These are phyloP conservation scores for Tricladium varicosporioides DNA, from an alignment of 2,329 filamentous ascomycete genomes.

Conservation along the genomic window DNA sequence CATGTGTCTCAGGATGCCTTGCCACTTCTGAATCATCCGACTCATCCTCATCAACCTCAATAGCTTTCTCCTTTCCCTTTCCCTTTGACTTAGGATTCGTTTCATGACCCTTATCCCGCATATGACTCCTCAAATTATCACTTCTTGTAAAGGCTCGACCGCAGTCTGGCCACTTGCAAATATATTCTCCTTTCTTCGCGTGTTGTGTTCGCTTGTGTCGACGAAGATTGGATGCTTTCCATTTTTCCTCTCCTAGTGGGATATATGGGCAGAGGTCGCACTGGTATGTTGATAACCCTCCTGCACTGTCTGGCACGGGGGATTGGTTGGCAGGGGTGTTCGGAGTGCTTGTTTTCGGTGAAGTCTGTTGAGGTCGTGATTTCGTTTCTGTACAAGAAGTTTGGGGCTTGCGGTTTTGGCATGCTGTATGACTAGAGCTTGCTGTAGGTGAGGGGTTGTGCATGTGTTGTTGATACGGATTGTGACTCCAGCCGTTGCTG, in stretches of 20 bases:
- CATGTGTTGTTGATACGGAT: not conserved
- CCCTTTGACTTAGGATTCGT: not conserved
- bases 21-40: not conserved
- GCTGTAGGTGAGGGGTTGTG: not conserved
- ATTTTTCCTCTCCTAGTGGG: conserved; percentile 26
- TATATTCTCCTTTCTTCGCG: conserved; percentile 11
- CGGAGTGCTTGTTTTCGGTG: not conserved
- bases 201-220: conserved; percentile 28
- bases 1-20: not conserved
- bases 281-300: conserved; percentile 5
- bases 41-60: conserved; percentile 1
- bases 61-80: not conserved
- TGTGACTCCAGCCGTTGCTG: not conserved
- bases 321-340: not conserved
- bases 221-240: conserved; percentile 28
- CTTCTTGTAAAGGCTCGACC: conserved; percentile 23
- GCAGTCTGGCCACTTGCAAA: conserved; percentile 22
- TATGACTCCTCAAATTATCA: conserved; percentile 28
- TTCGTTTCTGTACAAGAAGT: not conserved
- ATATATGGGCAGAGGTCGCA: conserved; percentile 22
- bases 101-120: conserved; percentile 22
- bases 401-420: no score
- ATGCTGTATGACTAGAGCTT: no score
- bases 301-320: not conserved
- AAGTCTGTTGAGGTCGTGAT: not conserved